Evolutionary conservation across 202 grass and related monocot genomes (phyloP).

Genomic region (Zoysia matrella): DNA sequence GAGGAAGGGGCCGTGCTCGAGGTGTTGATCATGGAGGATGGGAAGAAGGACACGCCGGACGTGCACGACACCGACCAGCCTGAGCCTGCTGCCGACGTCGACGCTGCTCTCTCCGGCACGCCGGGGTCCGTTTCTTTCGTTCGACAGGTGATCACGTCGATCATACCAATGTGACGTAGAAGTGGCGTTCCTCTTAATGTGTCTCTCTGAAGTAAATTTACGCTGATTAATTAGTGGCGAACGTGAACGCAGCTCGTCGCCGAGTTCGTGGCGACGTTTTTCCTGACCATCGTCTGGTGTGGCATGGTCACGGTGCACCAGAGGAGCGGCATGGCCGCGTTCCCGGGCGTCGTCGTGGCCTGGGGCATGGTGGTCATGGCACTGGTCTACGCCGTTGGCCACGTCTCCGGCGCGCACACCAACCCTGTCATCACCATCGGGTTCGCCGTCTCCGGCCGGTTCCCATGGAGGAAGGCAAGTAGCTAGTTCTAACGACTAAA

Average conservation of each 20-base stretch:
- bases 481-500: no score
- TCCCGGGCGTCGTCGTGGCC: constrained; percentile 66
- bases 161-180: no score
- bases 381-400: constrained; percentile 74
- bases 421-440: constrained; percentile 62
- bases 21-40: constrained; percentile 55
- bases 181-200: no score
- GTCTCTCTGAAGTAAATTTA: no score
- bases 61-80: constrained; percentile 14
- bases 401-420: constrained; percentile 60
- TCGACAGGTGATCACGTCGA: constrained; percentile 57
- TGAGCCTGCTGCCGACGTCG: neutral
- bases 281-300: constrained; percentile 83
- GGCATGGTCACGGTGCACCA: constrained; percentile 60
- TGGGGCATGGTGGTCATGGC: constrained; percentile 85
- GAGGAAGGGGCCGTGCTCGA: constrained; percentile 67
- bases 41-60: constrained; percentile 38
- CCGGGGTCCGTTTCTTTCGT: constrained; percentile 50
- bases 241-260: constrained; percentile 59
- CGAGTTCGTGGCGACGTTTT: constrained; percentile 77
- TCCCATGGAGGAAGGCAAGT: constrained; percentile 72
- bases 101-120: constrained; percentile 16
- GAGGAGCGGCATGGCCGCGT: constrained; percentile 51
- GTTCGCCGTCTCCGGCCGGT: constrained; percentile 68
- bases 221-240: no score